Base-by-base conservation (phyloP, 2,329 filamentous ascomycete species). In the Aspergillus versicolor region DNA sequence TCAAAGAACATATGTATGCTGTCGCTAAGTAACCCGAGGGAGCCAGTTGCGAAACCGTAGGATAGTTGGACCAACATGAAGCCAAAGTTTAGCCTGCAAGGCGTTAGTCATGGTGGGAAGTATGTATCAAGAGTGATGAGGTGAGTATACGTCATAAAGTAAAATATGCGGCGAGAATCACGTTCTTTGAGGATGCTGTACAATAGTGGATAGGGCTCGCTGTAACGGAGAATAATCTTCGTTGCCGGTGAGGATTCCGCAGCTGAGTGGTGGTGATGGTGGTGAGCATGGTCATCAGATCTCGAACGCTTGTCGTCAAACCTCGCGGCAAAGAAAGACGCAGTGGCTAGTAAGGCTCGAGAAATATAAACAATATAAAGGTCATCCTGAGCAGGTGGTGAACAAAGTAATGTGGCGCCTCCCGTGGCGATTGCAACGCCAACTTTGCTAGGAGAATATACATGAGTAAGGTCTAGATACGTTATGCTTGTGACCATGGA, bases 1-100 rank as follows among this genome's bases (percentile, higher is more conserved):
- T 99, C 94, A 67, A 99, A 97, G 69, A 99, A 93, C 94, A 99
- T 99, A 76, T 99, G 94, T 61, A 99, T 94, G 68, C 92, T 97
- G 75, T 99, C 94, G 64, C 92, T 96, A 17, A 99, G 84, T n/a
- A 99, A 82, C 3, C 94, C 94, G 5, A 99, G 79, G 0, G 94
- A 99, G 64, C 96, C 92, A 3, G 92, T 97, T 11, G 94, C 78
- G 67, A 94, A 95, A 48, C 94, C 94, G 69, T 99, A 99, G 60
- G 93, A 91, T 41, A 92, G 89, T 69, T 99, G 94, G 1, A 99
- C 86, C 34, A 90, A 78, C 94, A 99, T 99, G 73, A 99, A 99
- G 6, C 81, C 82, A 65, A 99, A 92, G 71, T 99, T 99, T 54
- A 99, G 83, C 60, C 91, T 96, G 69, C 7, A 4, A 32, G 22